These are phyloP conservation scores for Pseudopyricularia cyperi DNA, from an alignment of 2,329 filamentous ascomycete genomes.

Conservation along the genomic window DNA sequence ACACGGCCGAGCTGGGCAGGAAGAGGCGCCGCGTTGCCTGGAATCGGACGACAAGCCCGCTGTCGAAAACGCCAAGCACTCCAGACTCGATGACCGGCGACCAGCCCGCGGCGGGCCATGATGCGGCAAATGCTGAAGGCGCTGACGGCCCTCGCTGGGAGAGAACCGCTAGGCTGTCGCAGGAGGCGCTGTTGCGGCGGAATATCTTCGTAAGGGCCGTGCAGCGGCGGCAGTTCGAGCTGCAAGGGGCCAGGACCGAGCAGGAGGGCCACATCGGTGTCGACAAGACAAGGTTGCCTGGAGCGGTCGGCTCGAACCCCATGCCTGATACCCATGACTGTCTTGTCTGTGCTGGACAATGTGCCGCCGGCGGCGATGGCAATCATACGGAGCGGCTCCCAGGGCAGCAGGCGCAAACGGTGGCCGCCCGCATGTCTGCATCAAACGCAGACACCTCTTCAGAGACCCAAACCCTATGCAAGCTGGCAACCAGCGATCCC, in stretches of 20 bases:
- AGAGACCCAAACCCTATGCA: neutral
- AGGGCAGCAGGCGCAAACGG: neutral
- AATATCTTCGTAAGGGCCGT: neutral
- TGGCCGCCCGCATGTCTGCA: neutral
- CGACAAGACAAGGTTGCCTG: neutral
- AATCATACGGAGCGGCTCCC: neutral
- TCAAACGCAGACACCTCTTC: neutral
- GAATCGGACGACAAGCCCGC: neutral
- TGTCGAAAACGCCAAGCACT: neutral
- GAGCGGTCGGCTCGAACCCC: neutral
- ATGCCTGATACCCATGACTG: neutral
- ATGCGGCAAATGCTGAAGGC: neutral
- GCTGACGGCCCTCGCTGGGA: neutral
- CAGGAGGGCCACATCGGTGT: neutral
- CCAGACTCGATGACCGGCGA: neutral
- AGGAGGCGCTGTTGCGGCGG: neutral
- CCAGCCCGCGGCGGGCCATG: too few relatives aligned
- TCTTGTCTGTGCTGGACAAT: neutral
- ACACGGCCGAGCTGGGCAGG: neutral
- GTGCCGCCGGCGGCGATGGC: neutral
- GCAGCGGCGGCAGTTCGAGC: neutral
- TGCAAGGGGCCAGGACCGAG: neutral
- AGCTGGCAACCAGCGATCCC: neutral
- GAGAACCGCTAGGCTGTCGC: neutral
- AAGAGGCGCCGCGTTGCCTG: neutral